phyloP scores from a whole-genome alignment of 352 stramenopile genomes.

The Phytopythium litorale region DNA sequence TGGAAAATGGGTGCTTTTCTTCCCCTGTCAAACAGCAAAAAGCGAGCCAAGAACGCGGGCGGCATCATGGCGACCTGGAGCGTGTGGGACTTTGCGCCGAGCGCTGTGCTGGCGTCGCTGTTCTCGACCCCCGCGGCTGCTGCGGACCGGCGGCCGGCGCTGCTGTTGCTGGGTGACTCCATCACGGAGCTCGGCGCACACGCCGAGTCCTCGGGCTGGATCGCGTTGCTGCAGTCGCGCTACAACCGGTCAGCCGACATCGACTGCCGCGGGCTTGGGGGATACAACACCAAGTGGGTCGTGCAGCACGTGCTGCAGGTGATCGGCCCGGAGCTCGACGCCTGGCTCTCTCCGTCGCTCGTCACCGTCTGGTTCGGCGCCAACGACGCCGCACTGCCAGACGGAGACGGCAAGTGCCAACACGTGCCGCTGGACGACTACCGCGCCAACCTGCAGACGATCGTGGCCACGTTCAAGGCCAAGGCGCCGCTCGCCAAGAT shows the following conservation, averaged over 20 bases:
- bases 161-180: conserved; percentile 47
- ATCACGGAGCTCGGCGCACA: conserved; percentile 38
- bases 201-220: conserved; percentile 27
- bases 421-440: conserved; percentile 51
- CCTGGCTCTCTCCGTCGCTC: conserved; percentile 23
- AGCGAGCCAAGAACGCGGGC: no score
- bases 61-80: no score
- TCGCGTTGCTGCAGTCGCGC: conserved; percentile 31
- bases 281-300: conserved; percentile 56
- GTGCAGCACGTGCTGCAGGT: conserved; percentile 34
- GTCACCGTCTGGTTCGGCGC: conserved; percentile 67
- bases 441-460: conserved; percentile 30
- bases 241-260: conserved; percentile 47
- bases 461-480: conserved; percentile 17
- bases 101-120: no score
- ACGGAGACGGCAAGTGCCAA: conserved; percentile 17
- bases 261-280: conserved; percentile 38
- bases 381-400: conserved; percentile 52
- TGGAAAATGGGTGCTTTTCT: no score
- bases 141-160: conserved; percentile 7
- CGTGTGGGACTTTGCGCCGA: no score
- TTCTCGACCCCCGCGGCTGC: no score
- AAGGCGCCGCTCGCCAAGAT: conserved; percentile 22
- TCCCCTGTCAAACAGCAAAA: no score
- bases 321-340: conserved; percentile 14